Percentiles rank a stretch among this genome's conserved stretches.
Evolutionary conservation across 768 basidiomycete species (phyloP).

Genomic region (Phylloporus scabripes): DNA sequence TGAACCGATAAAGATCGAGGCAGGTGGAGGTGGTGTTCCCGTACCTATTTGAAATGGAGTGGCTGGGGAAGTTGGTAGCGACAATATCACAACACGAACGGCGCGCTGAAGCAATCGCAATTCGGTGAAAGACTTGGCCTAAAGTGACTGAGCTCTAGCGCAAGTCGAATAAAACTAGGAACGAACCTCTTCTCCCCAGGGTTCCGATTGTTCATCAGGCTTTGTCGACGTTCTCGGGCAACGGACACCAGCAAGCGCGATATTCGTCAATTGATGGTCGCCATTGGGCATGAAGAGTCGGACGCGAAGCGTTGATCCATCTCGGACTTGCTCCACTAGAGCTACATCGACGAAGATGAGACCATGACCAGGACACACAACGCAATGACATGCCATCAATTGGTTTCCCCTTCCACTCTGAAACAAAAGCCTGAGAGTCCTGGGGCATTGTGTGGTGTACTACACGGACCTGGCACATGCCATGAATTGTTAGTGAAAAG

Average conservation of each 20-base stretch:
- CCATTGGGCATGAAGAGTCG: conserved; percentile 85
- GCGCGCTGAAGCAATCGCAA: conserved; percentile 74
- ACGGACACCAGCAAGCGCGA: conserved; percentile 78
- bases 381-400: conserved; percentile 61
- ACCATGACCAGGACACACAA: not conserved
- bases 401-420: conserved; percentile 86
- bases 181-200: conserved; percentile 84
- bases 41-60: conserved; percentile 71
- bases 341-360: conserved; percentile 40
- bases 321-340: conserved; percentile 89
- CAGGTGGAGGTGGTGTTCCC: conserved; percentile 53
- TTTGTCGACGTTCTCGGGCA: conserved; percentile 65
- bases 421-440: conserved; percentile 84
- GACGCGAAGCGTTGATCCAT: conserved; percentile 85
- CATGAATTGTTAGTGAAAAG: conserved; percentile 2
- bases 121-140: conserved; percentile 95
- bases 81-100: conserved; percentile 74
- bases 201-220: conserved; percentile 74
- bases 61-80: conserved; percentile 71
- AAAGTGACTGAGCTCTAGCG: conserved; percentile 4
- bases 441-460: conserved; percentile 85
- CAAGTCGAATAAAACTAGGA: not conserved
- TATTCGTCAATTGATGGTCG: conserved; percentile 86
- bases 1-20: conserved; percentile 86
- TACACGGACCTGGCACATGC: conserved; percentile 48